Evolutionary conservation across 2,329 filamentous ascomycete species (phyloP).

Genomic region (Niveomyces coronatus): DNA sequence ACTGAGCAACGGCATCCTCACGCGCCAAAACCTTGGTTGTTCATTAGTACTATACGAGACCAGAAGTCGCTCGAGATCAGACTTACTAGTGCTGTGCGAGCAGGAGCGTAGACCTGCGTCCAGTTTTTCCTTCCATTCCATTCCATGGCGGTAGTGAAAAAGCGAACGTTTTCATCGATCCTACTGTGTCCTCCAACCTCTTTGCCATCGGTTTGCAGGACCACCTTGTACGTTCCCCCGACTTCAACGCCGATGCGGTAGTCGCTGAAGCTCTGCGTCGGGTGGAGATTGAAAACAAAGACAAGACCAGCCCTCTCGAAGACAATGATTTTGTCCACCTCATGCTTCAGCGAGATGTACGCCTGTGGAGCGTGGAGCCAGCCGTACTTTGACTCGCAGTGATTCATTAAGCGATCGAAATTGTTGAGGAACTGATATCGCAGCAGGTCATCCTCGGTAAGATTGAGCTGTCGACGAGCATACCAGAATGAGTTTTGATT

Average conservation of each 20-base stretch:
- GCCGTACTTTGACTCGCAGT: constrained; percentile 75
- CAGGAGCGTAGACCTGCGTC: constrained; percentile 83
- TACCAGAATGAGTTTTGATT: constrained; percentile 94
- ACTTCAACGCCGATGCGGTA: constrained; percentile 85
- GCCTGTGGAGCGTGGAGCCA: constrained; percentile 83
- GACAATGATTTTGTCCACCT: constrained; percentile 86
- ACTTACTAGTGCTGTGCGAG: constrained; percentile 70
- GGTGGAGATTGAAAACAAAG: constrained; percentile 96
- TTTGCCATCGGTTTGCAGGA: constrained; percentile 70
- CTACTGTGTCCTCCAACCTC: constrained; percentile 72
- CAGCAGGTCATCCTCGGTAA: constrained; percentile 74
- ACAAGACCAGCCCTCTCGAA: constrained; percentile 87
- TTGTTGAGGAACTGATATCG: constrained; percentile 88
- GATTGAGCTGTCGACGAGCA: constrained; percentile 83
- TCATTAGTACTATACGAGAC: constrained; percentile 2
- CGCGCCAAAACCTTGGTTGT: constrained; percentile 40
- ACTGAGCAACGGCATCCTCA: constrained; percentile 21
- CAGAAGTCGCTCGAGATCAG: neutral
- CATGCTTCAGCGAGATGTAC: constrained; percentile 89
- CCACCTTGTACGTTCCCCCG: constrained; percentile 74
- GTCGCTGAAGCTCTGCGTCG: constrained; percentile 73
- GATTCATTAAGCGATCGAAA: constrained; percentile 89
- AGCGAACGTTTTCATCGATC: constrained; percentile 69
- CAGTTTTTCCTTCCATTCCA: constrained; percentile 92
- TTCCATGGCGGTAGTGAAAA: constrained; percentile 81